Evolutionary conservation across 2,329 filamentous ascomycete species (phyloP), one percentile per base, ranked within the genome.

Genomic region (Fusarium sp.): DNA sequence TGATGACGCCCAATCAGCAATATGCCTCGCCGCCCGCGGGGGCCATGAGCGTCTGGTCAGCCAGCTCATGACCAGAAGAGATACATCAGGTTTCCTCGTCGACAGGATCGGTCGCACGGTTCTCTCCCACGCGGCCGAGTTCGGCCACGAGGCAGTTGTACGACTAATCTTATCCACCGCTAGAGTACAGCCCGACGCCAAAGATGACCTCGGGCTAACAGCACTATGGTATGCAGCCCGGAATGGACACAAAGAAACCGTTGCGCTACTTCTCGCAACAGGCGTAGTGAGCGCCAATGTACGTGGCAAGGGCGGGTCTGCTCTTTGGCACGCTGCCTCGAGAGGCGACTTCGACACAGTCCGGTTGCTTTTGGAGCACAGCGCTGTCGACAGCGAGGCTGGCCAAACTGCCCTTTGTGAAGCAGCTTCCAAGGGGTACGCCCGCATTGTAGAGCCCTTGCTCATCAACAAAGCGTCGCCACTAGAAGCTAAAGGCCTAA

Each of bases 81-180:
- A 70, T 16, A 70, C 44, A 7, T 12, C 55, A 0, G 3, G 11
- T 4, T 11, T 60, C 1, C 10, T 47, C 1, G 3, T 12, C 0
- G 48, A 64, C 4, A 27, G 2, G 1, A 2, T 16, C 3, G 43
- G 44, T 5, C 52, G 63, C 3, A 57, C 68, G 7, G 39, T 18
- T 0, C 67, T 71, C 0, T 65, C 41, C 0, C 37, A 64, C 1
- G 63, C 67, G 6, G 63, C 63, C 0, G 52, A 65, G 12, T 28
- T 16, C 2, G 59, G 63, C 0, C 53, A 40, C 1, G 39, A 30
- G 12, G 13, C 23, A 0, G 23, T 56, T 2, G 28, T 62, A 3
- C 54, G 12, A 13, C 18, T 41, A 0, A 52, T 66, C 7, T 7
- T 66, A 5, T 15, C 4, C 34, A 23, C 27, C 10, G 50, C 34